phyloP scores from a whole-genome alignment of 2,329 filamentous ascomycete genomes.

The Chrysoporthe puriensis region DNA sequence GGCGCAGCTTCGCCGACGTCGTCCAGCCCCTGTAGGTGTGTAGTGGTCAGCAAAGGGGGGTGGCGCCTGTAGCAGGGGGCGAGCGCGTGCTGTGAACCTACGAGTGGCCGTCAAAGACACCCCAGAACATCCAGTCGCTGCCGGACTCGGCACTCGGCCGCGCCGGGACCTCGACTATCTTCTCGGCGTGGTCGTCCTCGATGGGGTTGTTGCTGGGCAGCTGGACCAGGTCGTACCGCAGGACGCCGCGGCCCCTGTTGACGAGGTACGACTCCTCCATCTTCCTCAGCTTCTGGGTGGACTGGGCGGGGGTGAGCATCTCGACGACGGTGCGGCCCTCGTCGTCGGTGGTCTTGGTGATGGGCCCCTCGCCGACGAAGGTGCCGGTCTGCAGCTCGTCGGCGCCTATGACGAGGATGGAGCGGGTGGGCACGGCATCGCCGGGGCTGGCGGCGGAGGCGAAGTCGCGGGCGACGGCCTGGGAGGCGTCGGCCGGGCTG shows the following conservation, averaged over 20 bases:
- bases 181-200: constrained; percentile 97
- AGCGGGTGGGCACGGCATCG: constrained; percentile 57
- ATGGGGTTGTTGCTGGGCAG: constrained; percentile 96
- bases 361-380: constrained; percentile 80
- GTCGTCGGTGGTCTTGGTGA: constrained; percentile 86
- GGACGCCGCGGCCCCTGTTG: constrained; percentile 85
- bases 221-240: constrained; percentile 93
- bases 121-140: constrained; percentile 99
- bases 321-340: constrained; percentile 85
- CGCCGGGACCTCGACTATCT: constrained; percentile 88
- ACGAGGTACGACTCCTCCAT: constrained; percentile 93
- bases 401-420: constrained; percentile 83
- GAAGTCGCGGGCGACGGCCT: constrained; percentile 45
- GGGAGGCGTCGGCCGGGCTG: constrained; percentile 40
- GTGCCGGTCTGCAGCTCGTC: constrained; percentile 89
- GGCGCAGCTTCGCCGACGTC: constrained; percentile 91
- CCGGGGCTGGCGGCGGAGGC: constrained; percentile 42
- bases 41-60: constrained; percentile 29
- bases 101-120: constrained; percentile 97
- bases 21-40: constrained; percentile 78
- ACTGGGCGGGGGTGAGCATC: constrained; percentile 96
- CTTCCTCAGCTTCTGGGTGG: constrained; percentile 83
- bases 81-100: constrained; percentile 48
- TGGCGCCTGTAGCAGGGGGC: too few species aligned
- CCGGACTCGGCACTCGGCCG: constrained; percentile 53